A percentile compares a stretch with the other conserved stretches of the same genome.
Evolutionary conservation across 2,329 filamentous ascomycete genomes (phyloP).

Genomic region (Aspergillus pseudoglaucus): DNA sequence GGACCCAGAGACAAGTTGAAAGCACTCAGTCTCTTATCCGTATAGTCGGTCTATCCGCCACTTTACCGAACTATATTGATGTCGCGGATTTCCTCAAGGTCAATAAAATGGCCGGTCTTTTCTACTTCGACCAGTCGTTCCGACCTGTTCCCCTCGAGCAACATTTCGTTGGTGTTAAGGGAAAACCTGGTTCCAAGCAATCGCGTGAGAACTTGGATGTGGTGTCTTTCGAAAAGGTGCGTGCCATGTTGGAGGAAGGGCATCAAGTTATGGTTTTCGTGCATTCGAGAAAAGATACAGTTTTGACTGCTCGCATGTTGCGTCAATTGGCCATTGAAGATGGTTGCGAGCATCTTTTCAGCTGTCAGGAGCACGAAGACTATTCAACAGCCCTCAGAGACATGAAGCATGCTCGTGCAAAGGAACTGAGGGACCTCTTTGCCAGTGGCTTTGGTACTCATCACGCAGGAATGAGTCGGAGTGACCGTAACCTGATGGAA

Average conservation of each 20-base stretch:
- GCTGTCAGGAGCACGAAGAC: slow-evolving; percentile 68
- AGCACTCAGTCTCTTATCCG: slow-evolving; percentile 96
- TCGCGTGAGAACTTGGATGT: slow-evolving; percentile 84
- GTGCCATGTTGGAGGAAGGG: slow-evolving; percentile 81
- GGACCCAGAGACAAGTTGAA: slow-evolving; percentile 93
- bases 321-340: slow-evolving; percentile 81
- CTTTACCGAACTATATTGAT: slow-evolving; percentile 91
- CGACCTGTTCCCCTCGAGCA: slow-evolving; percentile 93
- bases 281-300: slow-evolving; percentile 90
- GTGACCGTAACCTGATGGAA: slow-evolving; percentile 94
- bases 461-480: slow-evolving; percentile 91
- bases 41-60: slow-evolving; percentile 91
- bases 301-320: slow-evolving; percentile 77
- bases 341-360: slow-evolving; percentile 72
- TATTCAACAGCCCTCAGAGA: slow-evolving; percentile 77
- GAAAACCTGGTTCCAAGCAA: slow-evolving; percentile 72
- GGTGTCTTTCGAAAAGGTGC: slow-evolving; percentile 87
- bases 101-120: slow-evolving; percentile 84
- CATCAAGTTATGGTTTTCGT: slow-evolving; percentile 99
- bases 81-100: slow-evolving; percentile 96
- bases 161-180: slow-evolving; percentile 90
- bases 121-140: slow-evolving; percentile 96
- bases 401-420: slow-evolving; percentile 76
- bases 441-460: slow-evolving; percentile 90
- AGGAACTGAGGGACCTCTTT: slow-evolving; percentile 81